Percentiles rank a stretch among this genome's conserved stretches.
These are phyloP conservation scores for Serendipita indica DNA, from an alignment of 768 basidiomycete genomes.

Conservation along the genomic window DNA sequence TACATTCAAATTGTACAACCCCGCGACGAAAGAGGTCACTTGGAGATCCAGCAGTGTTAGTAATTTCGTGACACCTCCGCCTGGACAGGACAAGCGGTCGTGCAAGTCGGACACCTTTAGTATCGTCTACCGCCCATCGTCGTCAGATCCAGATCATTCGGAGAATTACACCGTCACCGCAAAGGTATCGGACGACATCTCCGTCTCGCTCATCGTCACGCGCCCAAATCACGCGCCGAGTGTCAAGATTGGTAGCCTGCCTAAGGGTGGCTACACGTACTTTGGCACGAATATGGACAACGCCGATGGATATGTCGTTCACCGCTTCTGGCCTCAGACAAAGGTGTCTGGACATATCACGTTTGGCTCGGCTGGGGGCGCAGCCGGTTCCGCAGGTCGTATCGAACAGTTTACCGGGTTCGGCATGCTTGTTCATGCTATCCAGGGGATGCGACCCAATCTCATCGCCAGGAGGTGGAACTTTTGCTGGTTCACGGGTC, in stretches of 20 bases:
- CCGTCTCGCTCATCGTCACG: slow-evolving; percentile 58
- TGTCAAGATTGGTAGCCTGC: slow-evolving; percentile 82
- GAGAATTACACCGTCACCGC: slow-evolving; percentile 71
- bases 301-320: slow-evolving; percentile 73
- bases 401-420: slow-evolving; percentile 29
- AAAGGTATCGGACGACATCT: slow-evolving; percentile 64
- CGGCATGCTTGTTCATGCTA: slow-evolving; percentile 88
- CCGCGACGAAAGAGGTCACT: slow-evolving; percentile 49
- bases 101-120: slow-evolving; percentile 75
- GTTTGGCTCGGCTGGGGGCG: slow-evolving; percentile 42
- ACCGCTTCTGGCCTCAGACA: slow-evolving; percentile 78
- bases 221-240: slow-evolving; percentile 63
- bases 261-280: slow-evolving; percentile 79
- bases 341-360: slow-evolving; percentile 52
- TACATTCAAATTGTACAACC: slow-evolving; percentile 75
- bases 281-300: slow-evolving; percentile 49
- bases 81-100: slow-evolving; percentile 70
- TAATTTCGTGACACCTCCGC: slow-evolving; percentile 64
- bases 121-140: slow-evolving; percentile 45
- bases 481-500: slow-evolving; percentile 30
- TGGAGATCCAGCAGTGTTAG: slow-evolving; percentile 84
- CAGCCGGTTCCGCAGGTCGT: slow-evolving; percentile 19
- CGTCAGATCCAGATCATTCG: slow-evolving; percentile 39
- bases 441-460: slow-evolving; percentile 97
- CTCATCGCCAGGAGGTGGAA: slow-evolving; percentile 90